These are phyloP conservation scores for Vigna reflexopilosa DNA, from an alignment of 306 rosid genomes.

Conservation along the genomic window DNA sequence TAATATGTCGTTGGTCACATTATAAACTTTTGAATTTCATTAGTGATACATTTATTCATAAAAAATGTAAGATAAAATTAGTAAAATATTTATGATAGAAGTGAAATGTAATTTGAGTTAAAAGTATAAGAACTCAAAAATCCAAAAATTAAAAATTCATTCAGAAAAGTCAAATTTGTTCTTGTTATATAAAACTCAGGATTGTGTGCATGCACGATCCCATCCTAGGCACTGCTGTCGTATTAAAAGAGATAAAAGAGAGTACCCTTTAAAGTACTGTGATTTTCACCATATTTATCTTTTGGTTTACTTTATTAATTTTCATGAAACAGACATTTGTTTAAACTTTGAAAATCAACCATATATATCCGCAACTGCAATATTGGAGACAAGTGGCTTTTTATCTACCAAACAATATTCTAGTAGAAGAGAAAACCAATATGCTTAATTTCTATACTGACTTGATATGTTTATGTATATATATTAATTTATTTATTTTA, in stretches of 20 bases:
- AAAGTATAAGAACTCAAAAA: too few species aligned
- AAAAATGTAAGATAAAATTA: too few species aligned
- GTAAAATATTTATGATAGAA: too few species aligned
- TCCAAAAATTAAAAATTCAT: neutral
- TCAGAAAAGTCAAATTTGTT: neutral
- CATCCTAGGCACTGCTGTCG: neutral
- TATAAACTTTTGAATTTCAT: too few species aligned
- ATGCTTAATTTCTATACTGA: neutral
- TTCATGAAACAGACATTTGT: constrained; percentile 19
- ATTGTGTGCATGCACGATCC: neutral
- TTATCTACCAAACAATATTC: neutral
- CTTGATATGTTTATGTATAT: neutral
- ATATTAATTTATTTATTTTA: neutral
- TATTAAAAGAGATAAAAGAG: neutral
- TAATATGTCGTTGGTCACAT: too few species aligned
- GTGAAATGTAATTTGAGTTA: too few species aligned
- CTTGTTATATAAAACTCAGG: neutral
- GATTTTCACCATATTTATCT: constrained; percentile 21
- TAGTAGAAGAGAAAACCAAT: constrained; percentile 10
- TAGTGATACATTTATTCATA: too few species aligned
- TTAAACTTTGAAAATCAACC: constrained; percentile 28
- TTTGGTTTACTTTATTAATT: neutral
- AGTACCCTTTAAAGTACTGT: constrained; percentile 1
- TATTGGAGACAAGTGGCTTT: constrained; percentile 17
- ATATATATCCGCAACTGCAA: constrained; percentile 41